Evolutionary conservation across 495 filamentous ascomycete species (phyloP).

Genomic region (Clavariopsis aquatica): DNA sequence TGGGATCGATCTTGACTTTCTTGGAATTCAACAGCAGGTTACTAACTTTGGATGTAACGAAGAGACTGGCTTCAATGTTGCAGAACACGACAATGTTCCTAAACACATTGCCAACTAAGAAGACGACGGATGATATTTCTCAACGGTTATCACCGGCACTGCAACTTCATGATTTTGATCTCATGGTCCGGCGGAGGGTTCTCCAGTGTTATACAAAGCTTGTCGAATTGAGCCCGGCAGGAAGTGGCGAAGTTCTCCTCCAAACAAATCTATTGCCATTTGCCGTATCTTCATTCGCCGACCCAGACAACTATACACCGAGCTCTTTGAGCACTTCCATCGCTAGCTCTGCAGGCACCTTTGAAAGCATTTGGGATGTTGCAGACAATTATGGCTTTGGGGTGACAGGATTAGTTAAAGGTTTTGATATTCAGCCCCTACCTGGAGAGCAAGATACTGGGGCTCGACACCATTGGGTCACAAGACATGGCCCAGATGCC

Average conservation of each 20-base stretch:
- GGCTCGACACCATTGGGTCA: constrained; percentile 60
- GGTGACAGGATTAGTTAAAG: constrained; percentile 78
- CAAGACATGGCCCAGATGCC: constrained; percentile 64
- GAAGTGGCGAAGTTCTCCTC: constrained; percentile 77
- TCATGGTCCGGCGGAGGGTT: constrained; percentile 91
- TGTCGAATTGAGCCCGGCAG: constrained; percentile 78
- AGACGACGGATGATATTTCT: constrained; percentile 82
- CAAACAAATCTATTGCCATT: constrained; percentile 94
- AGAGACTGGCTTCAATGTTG: constrained; percentile 87
- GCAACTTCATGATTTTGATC: constrained; percentile 85
- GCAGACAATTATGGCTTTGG: constrained; percentile 94
- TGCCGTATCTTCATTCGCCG: constrained; percentile 87
- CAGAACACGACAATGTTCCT: constrained; percentile 91
- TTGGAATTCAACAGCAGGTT: constrained; percentile 91
- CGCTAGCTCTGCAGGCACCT: constrained; percentile 82
- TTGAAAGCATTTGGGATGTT: constrained; percentile 92
- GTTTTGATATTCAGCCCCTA: constrained; percentile 70
- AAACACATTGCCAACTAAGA: constrained; percentile 76
- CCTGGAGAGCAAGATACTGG: constrained; percentile 68
- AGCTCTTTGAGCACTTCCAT: constrained; percentile 89
- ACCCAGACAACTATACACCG: constrained; percentile 82
- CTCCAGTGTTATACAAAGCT: constrained; percentile 93
- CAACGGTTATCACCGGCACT: constrained; percentile 83
- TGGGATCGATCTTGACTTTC: constrained; percentile 88
- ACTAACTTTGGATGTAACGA: constrained; percentile 92